Conservation (phyloP, 106 monocot species). For the Triglochin maritima region DNA sequence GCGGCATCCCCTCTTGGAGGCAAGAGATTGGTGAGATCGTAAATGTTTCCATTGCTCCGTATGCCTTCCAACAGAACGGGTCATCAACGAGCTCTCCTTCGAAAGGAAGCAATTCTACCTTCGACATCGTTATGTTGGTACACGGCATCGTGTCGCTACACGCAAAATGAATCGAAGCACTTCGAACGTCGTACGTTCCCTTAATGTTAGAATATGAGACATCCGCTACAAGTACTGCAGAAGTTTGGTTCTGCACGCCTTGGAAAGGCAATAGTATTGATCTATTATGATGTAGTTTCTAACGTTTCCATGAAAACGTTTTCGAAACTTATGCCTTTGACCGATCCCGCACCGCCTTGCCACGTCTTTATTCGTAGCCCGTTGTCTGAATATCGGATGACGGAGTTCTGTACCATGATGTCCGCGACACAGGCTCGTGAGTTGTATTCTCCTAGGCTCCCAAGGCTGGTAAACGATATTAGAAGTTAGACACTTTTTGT, state of each 20-base stretch:
- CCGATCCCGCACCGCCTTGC: slow-evolving; percentile 87
- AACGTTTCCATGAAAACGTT: slow-evolving; percentile 66
- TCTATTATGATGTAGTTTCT: slow-evolving; percentile 94
- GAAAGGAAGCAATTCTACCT: slow-evolving; percentile 73
- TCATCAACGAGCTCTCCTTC: slow-evolving; percentile 81
- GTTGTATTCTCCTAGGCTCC: slow-evolving; percentile 86
- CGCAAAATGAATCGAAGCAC: slow-evolving; percentile 77
- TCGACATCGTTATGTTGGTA: slow-evolving; percentile 91
- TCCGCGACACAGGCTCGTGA: slow-evolving; percentile 83
- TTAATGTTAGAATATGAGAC: slow-evolving; percentile 60
- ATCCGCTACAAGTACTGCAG: slow-evolving; percentile 68
- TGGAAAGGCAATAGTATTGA: slow-evolving; percentile 88
- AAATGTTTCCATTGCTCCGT: slow-evolving; percentile 45
- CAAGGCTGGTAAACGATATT: slow-evolving; percentile 41
- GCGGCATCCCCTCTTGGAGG: slow-evolving; percentile 57
- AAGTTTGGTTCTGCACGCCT: slow-evolving; percentile 68
- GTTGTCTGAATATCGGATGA: slow-evolving; percentile 79
- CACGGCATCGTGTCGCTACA: slow-evolving; percentile 90
- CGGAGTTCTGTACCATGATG: slow-evolving; percentile 54
- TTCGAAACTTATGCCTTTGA: slow-evolving; percentile 53
- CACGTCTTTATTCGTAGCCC: slow-evolving; percentile 95
- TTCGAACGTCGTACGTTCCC: slow-evolving; percentile 78
- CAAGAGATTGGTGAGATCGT: slow-evolving; percentile 80
- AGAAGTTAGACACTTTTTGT: too few species aligned
- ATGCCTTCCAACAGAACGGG: slow-evolving; percentile 97